These are phyloP conservation scores for Stramenopiles sp. DNA, from an alignment of 352 stramenopile species.

Conservation along the genomic window DNA sequence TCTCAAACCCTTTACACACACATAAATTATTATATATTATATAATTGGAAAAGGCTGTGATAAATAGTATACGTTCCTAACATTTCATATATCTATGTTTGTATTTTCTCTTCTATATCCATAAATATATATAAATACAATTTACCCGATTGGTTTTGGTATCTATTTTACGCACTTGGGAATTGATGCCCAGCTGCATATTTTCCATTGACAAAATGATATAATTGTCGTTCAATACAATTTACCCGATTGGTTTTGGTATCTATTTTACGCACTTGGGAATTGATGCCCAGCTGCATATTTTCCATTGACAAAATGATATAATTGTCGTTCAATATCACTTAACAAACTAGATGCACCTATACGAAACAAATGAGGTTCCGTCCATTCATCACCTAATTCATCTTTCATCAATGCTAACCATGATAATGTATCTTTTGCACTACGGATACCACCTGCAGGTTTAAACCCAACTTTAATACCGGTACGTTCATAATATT, in stretches of 20 bases:
- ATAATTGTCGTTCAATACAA: not conserved
- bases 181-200: constrained; percentile 1
- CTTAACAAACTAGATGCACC: not conserved
- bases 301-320: not conserved
- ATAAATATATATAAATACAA: no score
- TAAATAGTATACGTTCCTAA: no score
- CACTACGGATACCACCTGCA: not conserved
- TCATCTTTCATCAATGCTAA: not conserved
- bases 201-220: not conserved
- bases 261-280: not conserved
- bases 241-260: not conserved
- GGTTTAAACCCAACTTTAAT: not conserved
- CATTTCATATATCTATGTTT: no score
- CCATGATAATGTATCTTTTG: not conserved
- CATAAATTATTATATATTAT: no score
- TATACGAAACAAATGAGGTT: not conserved
- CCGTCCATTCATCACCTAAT: not conserved
- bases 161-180: not conserved
- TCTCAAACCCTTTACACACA: no score
- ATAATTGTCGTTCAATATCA: not conserved
- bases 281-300: constrained; percentile 1
- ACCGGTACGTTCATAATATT: not conserved
- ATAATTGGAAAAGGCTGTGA: no score
- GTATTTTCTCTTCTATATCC: no score
- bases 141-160: not conserved